Base-by-base conservation (phyloP, 2,329 filamentous ascomycete species). In the Neofusicoccum parvum region DNA sequence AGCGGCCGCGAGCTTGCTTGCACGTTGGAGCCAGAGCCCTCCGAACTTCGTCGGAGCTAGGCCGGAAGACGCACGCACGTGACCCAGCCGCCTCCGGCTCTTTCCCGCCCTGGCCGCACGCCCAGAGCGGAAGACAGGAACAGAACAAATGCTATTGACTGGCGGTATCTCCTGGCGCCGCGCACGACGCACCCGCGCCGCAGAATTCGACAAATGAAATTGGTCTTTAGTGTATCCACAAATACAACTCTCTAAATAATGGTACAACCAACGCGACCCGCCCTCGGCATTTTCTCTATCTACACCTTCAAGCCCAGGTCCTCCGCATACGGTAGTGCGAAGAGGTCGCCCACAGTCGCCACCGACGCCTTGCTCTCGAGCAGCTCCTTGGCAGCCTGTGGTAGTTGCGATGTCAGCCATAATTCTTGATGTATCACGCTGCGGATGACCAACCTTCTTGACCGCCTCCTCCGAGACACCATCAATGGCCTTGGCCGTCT, bases 271-370 rank as follows among this genome's bases (percentile, higher is more conserved):
- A 62, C 54, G 50, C 51, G 65, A 70, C 67, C 68, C 66, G 69
- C 68, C 36, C 62, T 34, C 14, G 10, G 37, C 48, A n/a, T 63
- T 48, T 64, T 68, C 68, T 72, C 70, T 80, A 81, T 87, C 87
- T 96, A 99, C 87, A 97, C 92, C 79, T 90, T 92, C 77, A 99
- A 87, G 73, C 94, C 96, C 79, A 99, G 85, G 78, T 99, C 95
- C 82, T 94, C 92, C 71, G 93, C 95, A 78, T 90, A 99, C 66
- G 95, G 95, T 77, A 99, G 88, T 74, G 90, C 86, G 80, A 92
- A 90, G 73, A 99, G 86, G 79, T 99, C 95, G 79, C 95, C 95
- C 69, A 98, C 93, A 66, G 92, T 86, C 68, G 92, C 90, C 69
- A 97, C 91, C 63, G 92, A 90, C 60, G 94, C 94, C 86, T 94